Base-by-base conservation (phyloP, 192 early-diverging fungal genomes). In the Podochytrium sp. region DNA sequence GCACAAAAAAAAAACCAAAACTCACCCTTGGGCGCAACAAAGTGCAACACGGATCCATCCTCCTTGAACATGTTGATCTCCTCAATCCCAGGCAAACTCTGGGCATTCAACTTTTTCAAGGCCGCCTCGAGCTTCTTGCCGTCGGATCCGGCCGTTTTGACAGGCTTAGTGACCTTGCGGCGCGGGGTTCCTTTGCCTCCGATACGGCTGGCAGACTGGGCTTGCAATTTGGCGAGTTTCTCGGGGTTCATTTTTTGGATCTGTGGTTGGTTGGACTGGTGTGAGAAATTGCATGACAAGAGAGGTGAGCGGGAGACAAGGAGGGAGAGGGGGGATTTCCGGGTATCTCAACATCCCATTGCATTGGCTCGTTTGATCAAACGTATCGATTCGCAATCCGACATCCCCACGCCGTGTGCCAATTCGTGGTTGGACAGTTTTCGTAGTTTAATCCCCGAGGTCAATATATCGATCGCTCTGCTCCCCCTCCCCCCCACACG, bases 1-100 rank as follows among this genome's bases (percentile, higher is more conserved):
- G n/a, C n/a, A n/a, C 47, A 71, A 23, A 39, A 50, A 56, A 69
- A 66, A 56, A 27, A 56, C 32, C 71, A 34, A 59, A 12, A 66
- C 78, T 76, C 83, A 94, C 93, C 94, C 78, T 92, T 93, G 65
- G 98, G 95, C 32, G 83, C 80, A 79, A 78, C 79, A 82, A 98
- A 98, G 90, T 97, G 92, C 76, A 96, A 85, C 71, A 98, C 91
- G 80, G 89, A 92, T 76, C 95, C 95, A 76, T 97, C 91, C 52
- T 90, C 90, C 85, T 89, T 93, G 88, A 98, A 98, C 93, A 99
- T 97, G 91, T 98, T 98, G 84, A 99, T 93, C 76, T 98, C 92
- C 86, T 98, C 96, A 71, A 98, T 92, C 71, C 84, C 87, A 78
- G 87, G 81, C 72, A 97, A 87, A 69, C 89, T 85, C 84, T 94